These are phyloP conservation scores for Curvularia lunata DNA, from an alignment of 2,329 filamentous ascomycete genomes.

Conservation along the genomic window DNA sequence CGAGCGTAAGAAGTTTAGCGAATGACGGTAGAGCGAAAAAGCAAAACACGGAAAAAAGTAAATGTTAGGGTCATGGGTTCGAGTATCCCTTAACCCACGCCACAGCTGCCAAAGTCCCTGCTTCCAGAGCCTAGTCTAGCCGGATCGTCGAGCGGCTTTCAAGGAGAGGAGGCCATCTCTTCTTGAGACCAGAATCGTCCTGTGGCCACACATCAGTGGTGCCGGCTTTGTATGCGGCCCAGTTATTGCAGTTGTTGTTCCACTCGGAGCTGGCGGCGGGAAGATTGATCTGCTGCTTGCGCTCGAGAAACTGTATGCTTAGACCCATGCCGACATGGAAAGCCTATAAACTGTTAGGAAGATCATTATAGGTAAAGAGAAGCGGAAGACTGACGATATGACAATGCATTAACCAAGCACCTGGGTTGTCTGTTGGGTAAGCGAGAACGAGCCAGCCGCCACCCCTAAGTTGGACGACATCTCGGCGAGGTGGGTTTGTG, in stretches of 20 bases:
- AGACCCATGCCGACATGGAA: conserved; percentile 41
- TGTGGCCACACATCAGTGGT: conserved; percentile 42
- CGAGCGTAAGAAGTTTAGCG: conserved; percentile 18
- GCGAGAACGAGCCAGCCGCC: conserved; percentile 57
- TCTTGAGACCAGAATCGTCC: conserved; percentile 51
- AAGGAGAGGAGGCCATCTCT: conserved; percentile 33
- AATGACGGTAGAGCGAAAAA: not conserved
- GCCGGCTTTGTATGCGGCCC: conserved; percentile 23
- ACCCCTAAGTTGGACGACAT: conserved; percentile 40
- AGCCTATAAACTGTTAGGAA: conserved; percentile 3
- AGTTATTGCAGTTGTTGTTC: conserved; percentile 39
- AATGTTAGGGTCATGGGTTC: not conserved
- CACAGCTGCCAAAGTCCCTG: not conserved
- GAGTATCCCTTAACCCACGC: not conserved
- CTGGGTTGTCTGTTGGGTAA: conserved; percentile 59
- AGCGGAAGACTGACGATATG: conserved; percentile 25
- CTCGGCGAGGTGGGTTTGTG: conserved; percentile 45
- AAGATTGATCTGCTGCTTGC: conserved; percentile 29
- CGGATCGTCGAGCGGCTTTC: conserved; percentile 1
- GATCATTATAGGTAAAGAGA: not conserved
- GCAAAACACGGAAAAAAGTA: not conserved
- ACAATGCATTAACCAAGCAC: conserved; percentile 46
- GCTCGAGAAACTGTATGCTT: conserved; percentile 35
- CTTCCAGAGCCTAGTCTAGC: conserved; percentile 3
- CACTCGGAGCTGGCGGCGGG: conserved; percentile 32